Conservation (phyloP, 176 grass and related monocot species). For the Tillandsia fasciculata region DNA sequence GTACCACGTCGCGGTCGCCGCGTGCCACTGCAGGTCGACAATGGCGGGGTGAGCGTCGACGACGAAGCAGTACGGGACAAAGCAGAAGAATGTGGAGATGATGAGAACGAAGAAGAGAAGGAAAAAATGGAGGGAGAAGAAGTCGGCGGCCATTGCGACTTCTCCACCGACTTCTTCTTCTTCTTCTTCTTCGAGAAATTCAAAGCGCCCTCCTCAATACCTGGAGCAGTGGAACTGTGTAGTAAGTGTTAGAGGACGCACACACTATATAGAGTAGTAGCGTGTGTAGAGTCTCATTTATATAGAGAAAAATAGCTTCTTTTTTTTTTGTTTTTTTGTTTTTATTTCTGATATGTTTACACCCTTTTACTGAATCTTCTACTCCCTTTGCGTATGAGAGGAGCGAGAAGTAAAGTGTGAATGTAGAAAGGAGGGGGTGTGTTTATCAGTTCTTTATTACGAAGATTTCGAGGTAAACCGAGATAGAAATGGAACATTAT, state of each 20-base stretch:
- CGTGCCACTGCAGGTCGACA: constrained; percentile 68
- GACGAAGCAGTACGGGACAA: constrained; percentile 4
- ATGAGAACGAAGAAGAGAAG: constrained; percentile 13
- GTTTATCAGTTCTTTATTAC: too few relatives aligned
- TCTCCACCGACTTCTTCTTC: neutral
- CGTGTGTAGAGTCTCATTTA: constrained; percentile 1
- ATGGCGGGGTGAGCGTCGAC: constrained; percentile 7
- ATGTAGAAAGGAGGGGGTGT: too few relatives aligned
- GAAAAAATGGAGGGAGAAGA: constrained; percentile 3
- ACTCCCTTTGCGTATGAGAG: too few relatives aligned
- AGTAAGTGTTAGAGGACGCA: constrained; percentile 6
- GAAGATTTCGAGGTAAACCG: too few relatives aligned
- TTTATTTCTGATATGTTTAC: too few relatives aligned
- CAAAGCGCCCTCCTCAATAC: constrained; percentile 16
- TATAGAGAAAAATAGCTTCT: neutral
- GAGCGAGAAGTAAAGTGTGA: too few relatives aligned
- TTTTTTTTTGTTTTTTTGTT: too few relatives aligned
- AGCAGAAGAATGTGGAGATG: constrained; percentile 12
- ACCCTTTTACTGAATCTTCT: too few relatives aligned
- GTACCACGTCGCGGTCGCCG: constrained; percentile 94
- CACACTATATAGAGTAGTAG: constrained; percentile 3
- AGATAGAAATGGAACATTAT: too few relatives aligned
- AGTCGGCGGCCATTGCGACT: constrained; percentile 19
- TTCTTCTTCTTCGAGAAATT: constrained; percentile 57
- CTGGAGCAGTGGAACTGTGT: constrained; percentile 15